Base-by-base conservation (phyloP, 1,284 basidiomycete species). In the Ustilago loliicola region DNA sequence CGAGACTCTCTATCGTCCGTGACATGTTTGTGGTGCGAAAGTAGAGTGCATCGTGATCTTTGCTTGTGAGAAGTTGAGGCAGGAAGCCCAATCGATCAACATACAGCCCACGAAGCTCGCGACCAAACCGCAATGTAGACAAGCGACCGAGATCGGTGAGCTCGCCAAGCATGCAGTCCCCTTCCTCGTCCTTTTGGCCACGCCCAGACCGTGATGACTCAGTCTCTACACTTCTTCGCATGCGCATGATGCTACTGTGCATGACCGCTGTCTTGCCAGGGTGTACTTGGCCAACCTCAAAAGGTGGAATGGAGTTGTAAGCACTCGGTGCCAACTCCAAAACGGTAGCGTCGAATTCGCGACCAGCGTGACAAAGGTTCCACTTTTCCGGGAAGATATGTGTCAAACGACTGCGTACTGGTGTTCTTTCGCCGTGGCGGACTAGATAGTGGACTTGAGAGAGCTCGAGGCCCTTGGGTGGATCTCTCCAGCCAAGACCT, bases 71-170 rank as follows among this genome's bases (percentile, higher is more conserved):
- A 6, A 51, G 60, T 9, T 57, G 27, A 0, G 83, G 83, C n/a
- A 86, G 30, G 29, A 85, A 69, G 50, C 89, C 65, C 60, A 93
- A 92, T 23, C 88, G 90, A 61, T 93, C 90, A 40, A 93, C 86
- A 78, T 94, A 94, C 32, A 94, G 88, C 51, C 88, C 88, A 45
- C 93, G 88, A 45, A 94, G 87, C 8, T 89, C 89, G 40, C 82
- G 80, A 0, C 93, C 93, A 74, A 91, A 91, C 52, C 90, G 88
- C 70, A 89, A 90, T 2, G 92, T 93, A 3, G 92, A 92, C 87
- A 91, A 88, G 82, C 91, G 89, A 36, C 93, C 93, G 6, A 92
- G 77, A 81, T 94, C 93, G 10, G 93, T 94, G 73, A 94, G 87
- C 83, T 94, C 93, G 32, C 93, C 93, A 17, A 93, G 87, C 65